These are phyloP conservation scores for Pythium brassicae DNA, from an alignment of 352 stramenopile species.

Conservation along the genomic window DNA sequence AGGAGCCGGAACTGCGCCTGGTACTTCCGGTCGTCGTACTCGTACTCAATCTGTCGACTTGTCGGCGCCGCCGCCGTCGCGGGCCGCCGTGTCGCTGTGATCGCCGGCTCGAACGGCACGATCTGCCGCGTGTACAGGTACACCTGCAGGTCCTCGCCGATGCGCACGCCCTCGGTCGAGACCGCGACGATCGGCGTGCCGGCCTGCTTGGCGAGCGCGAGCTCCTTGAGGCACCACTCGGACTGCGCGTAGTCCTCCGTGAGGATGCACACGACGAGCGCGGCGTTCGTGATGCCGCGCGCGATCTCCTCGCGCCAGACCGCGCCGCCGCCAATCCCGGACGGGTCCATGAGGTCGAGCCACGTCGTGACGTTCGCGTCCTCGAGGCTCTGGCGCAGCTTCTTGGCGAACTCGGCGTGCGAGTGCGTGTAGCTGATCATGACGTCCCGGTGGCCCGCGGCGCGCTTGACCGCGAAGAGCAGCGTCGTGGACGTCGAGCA, in stretches of 20 bases:
- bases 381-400: slow-evolving; percentile 65
- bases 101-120: slow-evolving; percentile 70
- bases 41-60: slow-evolving; percentile 68
- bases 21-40: slow-evolving; percentile 71
- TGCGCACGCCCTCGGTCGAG: slow-evolving; percentile 58
- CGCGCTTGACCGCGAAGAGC: slow-evolving; percentile 77
- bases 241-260: slow-evolving; percentile 77
- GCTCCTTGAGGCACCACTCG: slow-evolving; percentile 83
- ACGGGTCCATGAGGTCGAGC: slow-evolving; percentile 84
- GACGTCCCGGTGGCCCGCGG: slow-evolving; percentile 71
- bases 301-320: slow-evolving; percentile 84
- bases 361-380: slow-evolving; percentile 79
- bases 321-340: slow-evolving; percentile 72
- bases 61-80: too few relatives aligned
- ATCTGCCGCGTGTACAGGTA: slow-evolving; percentile 82
- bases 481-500: slow-evolving; percentile 76
- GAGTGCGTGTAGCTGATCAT: slow-evolving; percentile 89
- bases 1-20: slow-evolving; percentile 70
- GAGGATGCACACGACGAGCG: slow-evolving; percentile 69
- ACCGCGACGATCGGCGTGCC: slow-evolving; percentile 74
- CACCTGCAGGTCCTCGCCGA: slow-evolving; percentile 75
- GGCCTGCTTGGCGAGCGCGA: slow-evolving; percentile 77
- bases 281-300: slow-evolving; percentile 69
- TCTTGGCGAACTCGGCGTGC: slow-evolving; percentile 77
- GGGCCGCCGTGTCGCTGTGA: slow-evolving; percentile 49